phyloP scores from a whole-genome alignment of 1,139 yeast species.

The Suhomyces anneliseae region DNA sequence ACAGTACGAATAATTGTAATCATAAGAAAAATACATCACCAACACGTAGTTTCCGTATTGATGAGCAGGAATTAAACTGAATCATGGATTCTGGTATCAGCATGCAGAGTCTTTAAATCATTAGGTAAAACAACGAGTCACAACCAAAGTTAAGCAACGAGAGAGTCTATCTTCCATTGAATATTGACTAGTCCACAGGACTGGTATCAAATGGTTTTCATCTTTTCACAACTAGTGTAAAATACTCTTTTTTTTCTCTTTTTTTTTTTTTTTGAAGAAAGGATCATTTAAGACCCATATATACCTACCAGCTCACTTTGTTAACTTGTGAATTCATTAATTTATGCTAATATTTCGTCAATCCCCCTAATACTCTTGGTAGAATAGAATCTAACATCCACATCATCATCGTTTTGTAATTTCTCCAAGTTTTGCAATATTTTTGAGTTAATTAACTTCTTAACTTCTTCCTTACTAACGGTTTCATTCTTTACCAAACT shows the following conservation, averaged over 20 bases:
- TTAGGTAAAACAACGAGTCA: not conserved
- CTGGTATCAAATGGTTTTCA: too few relatives aligned
- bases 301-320: too few relatives aligned
- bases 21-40: not conserved
- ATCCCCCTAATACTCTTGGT: slow-evolving; percentile 52
- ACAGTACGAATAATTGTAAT: not conserved
- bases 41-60: not conserved
- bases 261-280: too few relatives aligned
- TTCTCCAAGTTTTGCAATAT: slow-evolving; percentile 67
- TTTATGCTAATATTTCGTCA: slow-evolving; percentile 21
- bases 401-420: slow-evolving; percentile 72
- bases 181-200: too few relatives aligned
- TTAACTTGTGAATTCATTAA: not conserved
- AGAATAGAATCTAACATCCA: slow-evolving; percentile 89
- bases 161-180: too few relatives aligned
- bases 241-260: too few relatives aligned
- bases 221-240: too few relatives aligned
- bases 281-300: too few relatives aligned
- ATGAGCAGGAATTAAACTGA: not conserved
- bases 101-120: not conserved
- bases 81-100: not conserved
- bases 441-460: slow-evolving; percentile 49
- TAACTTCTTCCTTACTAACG: slow-evolving; percentile 23
- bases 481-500: slow-evolving; percentile 37
- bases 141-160: not conserved